Evolutionary conservation across 768 basidiomycete genomes (phyloP).

Genomic region (Termitomyces sp.): DNA sequence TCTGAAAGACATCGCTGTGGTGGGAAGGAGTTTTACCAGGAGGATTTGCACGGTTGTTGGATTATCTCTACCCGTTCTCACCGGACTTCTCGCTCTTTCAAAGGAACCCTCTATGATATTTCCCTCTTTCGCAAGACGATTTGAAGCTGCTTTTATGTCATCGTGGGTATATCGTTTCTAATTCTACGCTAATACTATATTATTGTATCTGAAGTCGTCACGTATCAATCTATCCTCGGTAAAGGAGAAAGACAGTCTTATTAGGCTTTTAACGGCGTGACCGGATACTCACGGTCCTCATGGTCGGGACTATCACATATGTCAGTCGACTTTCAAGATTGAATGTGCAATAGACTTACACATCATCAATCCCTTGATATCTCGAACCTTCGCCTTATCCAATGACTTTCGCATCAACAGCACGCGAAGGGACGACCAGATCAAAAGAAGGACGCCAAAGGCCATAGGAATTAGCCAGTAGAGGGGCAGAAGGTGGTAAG

Average conservation of each 20-base stretch:
- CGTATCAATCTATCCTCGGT: neutral
- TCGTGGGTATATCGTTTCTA: conserved; percentile 45
- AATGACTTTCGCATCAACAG: conserved; percentile 50
- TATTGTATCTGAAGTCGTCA: neutral
- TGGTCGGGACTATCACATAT: conserved; percentile 47
- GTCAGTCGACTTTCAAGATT: neutral
- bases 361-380: conserved; percentile 68
- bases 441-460: conserved; percentile 51
- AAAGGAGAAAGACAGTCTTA: neutral
- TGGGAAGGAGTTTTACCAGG: conserved; percentile 10
- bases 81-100: conserved; percentile 50
- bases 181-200: neutral
- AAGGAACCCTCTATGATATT: conserved; percentile 57
- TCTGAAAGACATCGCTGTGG: conserved; percentile 23
- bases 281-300: conserved; percentile 60
- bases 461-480: conserved; percentile 66
- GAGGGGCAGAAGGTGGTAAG: conserved; percentile 49
- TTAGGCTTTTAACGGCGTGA: conserved; percentile 23
- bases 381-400: conserved; percentile 51
- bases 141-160: conserved; percentile 41
- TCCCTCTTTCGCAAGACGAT: conserved; percentile 43
- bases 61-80: conserved; percentile 44
- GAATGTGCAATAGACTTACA: conserved; percentile 37
- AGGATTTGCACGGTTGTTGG: conserved; percentile 26
- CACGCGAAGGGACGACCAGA: conserved; percentile 57